phyloP scores from a whole-genome alignment of 495 filamentous ascomycete genomes.

The Daldinia vernicosa region DNA sequence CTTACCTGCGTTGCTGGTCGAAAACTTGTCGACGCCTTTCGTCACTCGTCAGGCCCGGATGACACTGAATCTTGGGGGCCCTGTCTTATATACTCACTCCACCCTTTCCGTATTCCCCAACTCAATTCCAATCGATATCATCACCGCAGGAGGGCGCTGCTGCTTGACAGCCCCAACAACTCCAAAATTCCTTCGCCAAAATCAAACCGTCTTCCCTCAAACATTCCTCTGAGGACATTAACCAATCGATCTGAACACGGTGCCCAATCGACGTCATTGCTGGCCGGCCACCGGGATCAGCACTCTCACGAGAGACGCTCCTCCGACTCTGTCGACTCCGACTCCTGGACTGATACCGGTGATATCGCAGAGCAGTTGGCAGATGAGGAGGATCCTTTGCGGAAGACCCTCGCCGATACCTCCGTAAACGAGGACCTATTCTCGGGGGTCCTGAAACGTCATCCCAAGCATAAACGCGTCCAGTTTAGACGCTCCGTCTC shows the following conservation, averaged over 20 bases:
- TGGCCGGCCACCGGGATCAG: conserved; percentile 49
- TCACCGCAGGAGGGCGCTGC: conserved; percentile 64
- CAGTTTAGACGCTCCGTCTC: conserved; percentile 54
- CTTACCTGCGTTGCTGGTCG: conserved; percentile 31
- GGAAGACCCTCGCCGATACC: conserved; percentile 68
- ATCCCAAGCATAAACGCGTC: conserved; percentile 56
- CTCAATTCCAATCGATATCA: conserved; percentile 40
- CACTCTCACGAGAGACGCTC: conserved; percentile 61
- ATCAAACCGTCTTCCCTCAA: conserved; percentile 63
- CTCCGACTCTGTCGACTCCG: conserved; percentile 68
- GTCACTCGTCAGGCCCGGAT: conserved; percentile 41
- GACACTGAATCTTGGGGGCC: conserved; percentile 40
- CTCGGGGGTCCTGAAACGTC: conserved; percentile 56
- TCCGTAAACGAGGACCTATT: conserved; percentile 65
- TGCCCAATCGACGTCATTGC: conserved; percentile 52
- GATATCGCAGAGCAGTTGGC: conserved; percentile 91
- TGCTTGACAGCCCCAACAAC: conserved; percentile 65
- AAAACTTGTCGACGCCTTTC: conserved; percentile 39
- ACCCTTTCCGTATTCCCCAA: conserved; percentile 45
- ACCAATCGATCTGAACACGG: conserved; percentile 50
- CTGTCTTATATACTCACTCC: conserved; percentile 46
- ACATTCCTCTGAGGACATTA: conserved; percentile 70
- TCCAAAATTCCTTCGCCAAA: conserved; percentile 66
- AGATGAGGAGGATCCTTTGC: conserved; percentile 81
- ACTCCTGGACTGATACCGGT: conserved; percentile 92